A percentile compares a stretch with the other conserved stretches of the same genome.
Evolutionary conservation across 352 stramenopile genomes (phyloP).

Genomic region (Phytophthora tubulina): DNA sequence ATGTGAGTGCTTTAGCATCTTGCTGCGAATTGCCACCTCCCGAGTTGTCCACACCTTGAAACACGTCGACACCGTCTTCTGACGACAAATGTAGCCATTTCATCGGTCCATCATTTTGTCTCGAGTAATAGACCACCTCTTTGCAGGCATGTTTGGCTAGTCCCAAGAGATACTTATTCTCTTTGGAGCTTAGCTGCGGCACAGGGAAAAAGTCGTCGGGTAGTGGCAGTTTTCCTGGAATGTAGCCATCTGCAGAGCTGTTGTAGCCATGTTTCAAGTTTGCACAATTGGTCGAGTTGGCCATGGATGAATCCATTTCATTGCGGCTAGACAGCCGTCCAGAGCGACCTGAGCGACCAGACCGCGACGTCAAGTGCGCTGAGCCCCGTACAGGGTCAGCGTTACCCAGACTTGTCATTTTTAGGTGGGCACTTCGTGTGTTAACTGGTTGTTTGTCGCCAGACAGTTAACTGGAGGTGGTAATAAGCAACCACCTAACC

Average conservation of each 20-base stretch:
- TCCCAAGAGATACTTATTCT: conserved; percentile 72
- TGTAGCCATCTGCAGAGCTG: conserved; percentile 23
- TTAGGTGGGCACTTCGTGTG: neutral
- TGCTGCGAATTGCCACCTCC: conserved; percentile 10
- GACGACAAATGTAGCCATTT: conserved; percentile 82
- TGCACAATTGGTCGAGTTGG: conserved; percentile 34
- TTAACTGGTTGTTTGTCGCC: conserved; percentile 2
- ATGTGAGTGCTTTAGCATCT: conserved; percentile 62
- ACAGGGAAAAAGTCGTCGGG: conserved; percentile 76
- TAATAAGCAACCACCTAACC: conserved; percentile 7
- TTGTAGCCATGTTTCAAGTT: conserved; percentile 42
- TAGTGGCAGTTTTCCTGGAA: conserved; percentile 56
- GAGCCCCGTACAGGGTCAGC: conserved; percentile 20
- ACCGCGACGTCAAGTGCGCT: conserved; percentile 24
- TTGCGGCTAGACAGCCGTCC: conserved; percentile 14
- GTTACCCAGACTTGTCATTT: conserved; percentile 19
- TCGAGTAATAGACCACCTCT: conserved; percentile 88
- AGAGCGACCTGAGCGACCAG: conserved; percentile 18
- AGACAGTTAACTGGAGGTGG: conserved; percentile 9
- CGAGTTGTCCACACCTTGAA: conserved; percentile 71
- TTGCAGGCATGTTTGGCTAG: conserved; percentile 85
- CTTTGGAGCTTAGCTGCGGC: conserved; percentile 67
- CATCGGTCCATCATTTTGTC: conserved; percentile 71
- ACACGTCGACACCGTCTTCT: conserved; percentile 78
- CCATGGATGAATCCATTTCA: conserved; percentile 27